Evolutionary conservation across 192 early-diverging fungal genomes (phyloP), one percentile per base, ranked within the genome.

Genomic region (Phlyctochytrium bullatum): DNA sequence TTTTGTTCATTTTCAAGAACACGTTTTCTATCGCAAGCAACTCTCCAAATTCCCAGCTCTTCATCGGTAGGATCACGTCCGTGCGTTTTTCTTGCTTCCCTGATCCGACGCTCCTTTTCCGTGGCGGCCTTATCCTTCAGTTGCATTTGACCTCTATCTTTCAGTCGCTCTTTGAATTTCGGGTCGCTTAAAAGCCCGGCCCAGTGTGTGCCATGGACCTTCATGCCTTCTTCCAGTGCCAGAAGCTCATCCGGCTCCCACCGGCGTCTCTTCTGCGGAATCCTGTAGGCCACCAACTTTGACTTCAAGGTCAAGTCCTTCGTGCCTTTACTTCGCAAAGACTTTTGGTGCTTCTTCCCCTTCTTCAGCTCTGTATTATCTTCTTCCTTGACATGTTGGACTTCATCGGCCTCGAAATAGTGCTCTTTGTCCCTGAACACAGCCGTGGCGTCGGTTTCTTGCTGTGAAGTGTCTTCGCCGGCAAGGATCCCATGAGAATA

Each of bases 21-120:
- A 29, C 69, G 52, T 62, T 71, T 71, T 6, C 69, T 24, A 71
- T 71, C 69, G 58, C 69, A 71, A 25, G 69, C 69, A 71, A 63
- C 62, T 53, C 69, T 40, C 69, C 69, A 71, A 16, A 71, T 62
- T 25, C 69, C 69, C 51, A 71, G 31, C 50, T 71, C 69, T 23
- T 71, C 62, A 36, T 63, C 62, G 25, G 63, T 64, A 2, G 36
- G 25, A 34, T 63, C 54, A 3, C 69, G 51, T 10, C 69, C 69
- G 16, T 54, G 14, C 6, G 20, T 47, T 28, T 32, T 61, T 52
- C 50, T n/a, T 24, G 69, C 60, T n/a, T 35, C 35, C 62, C 64
- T 71, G 0, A 71, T 53, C 31, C 69, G 25, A 47, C 57, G 52
- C 54, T 71, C 69, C 69, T 71, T 71, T 53, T 71, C 69, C 14